phyloP scores from a whole-genome alignment of 495 filamentous ascomycete genomes.

The Penicillium cosmopolitanum region DNA sequence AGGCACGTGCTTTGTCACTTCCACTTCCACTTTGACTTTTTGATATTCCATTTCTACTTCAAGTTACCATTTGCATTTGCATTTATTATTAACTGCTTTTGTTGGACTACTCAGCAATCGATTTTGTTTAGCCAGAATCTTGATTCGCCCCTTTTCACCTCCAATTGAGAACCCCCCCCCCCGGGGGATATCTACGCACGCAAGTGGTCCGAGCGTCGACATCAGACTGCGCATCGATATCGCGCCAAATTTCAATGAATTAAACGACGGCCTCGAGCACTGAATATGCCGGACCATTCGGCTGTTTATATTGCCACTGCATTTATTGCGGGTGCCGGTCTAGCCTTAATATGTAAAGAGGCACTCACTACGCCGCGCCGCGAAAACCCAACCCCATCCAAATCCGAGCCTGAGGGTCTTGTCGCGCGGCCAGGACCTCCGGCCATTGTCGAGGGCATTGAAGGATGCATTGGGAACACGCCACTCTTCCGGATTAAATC shows the following conservation, averaged over 20 bases:
- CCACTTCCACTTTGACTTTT: neutral
- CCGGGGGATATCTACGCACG: neutral
- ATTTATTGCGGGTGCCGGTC: constrained; percentile 71
- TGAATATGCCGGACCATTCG: constrained; percentile 35
- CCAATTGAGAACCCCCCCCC: too few species aligned
- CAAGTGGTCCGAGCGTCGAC: constrained; percentile 17
- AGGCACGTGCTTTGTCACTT: constrained; percentile 20
- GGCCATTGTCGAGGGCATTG: constrained; percentile 69
- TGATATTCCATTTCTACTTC: too few species aligned
- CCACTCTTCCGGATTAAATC: constrained; percentile 86
- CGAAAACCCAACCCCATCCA: constrained; percentile 11
- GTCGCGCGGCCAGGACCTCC: constrained; percentile 43
- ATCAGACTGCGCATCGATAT: neutral
- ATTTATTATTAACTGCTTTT: too few species aligned
- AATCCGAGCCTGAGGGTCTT: constrained; percentile 18
- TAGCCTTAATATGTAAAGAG: constrained; percentile 76
- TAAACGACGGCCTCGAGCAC: constrained; percentile 7
- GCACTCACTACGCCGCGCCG: constrained; percentile 62
- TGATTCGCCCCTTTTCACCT: too few species aligned
- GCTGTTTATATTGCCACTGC: constrained; percentile 62
- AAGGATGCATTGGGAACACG: constrained; percentile 93
- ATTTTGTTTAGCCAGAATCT: too few species aligned
- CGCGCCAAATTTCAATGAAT: constrained; percentile 6
- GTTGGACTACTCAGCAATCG: too few species aligned
- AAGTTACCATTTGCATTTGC: too few species aligned